phyloP scores from a whole-genome alignment of 1,284 basidiomycete genomes.

The Moniliophthora roreri region DNA sequence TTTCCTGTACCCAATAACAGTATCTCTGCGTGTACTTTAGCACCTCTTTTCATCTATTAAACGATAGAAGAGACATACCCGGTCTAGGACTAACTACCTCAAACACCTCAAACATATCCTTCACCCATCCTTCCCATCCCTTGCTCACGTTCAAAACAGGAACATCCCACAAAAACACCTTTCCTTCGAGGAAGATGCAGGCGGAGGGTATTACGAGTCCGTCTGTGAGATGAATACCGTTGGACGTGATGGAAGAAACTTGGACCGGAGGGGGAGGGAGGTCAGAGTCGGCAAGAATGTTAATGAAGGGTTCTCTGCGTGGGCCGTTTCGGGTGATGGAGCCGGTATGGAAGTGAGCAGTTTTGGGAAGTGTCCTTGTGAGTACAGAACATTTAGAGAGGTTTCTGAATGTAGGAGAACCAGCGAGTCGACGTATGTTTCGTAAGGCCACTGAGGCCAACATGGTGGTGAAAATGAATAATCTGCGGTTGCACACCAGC shows the following conservation, averaged over 20 bases:
- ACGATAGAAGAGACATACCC: slow-evolving; percentile 51
- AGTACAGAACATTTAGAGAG: too few species aligned
- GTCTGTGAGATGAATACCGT: slow-evolving; percentile 68
- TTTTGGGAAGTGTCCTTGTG: too few species aligned
- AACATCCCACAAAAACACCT: slow-evolving; percentile 90
- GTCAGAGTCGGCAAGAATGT: slow-evolving; percentile 71
- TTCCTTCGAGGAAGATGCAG: slow-evolving; percentile 83
- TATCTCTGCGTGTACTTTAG: slow-evolving; percentile 61
- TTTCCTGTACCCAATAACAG: slow-evolving; percentile 87
- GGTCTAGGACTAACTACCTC: slow-evolving; percentile 83
- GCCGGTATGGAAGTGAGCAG: not conserved
- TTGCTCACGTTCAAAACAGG: slow-evolving; percentile 41
- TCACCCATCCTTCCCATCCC: slow-evolving; percentile 66
- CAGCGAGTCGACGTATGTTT: too few species aligned
- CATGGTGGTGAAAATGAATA: too few species aligned
- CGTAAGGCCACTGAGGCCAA: too few species aligned
- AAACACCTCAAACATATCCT: slow-evolving; percentile 78
- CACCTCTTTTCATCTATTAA: not conserved
- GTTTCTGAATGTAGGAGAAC: too few species aligned
- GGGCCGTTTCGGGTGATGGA: not conserved
- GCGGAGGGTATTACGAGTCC: slow-evolving; percentile 79
- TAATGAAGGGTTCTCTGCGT: slow-evolving; percentile 44
- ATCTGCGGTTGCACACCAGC: too few species aligned
- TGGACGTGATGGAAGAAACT: slow-evolving; percentile 58
- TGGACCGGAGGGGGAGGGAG: slow-evolving; percentile 69